Conservation (phyloP, 2,329 filamentous ascomycete genomes). For the Magnaporthiopsis rhizophila region DNA sequence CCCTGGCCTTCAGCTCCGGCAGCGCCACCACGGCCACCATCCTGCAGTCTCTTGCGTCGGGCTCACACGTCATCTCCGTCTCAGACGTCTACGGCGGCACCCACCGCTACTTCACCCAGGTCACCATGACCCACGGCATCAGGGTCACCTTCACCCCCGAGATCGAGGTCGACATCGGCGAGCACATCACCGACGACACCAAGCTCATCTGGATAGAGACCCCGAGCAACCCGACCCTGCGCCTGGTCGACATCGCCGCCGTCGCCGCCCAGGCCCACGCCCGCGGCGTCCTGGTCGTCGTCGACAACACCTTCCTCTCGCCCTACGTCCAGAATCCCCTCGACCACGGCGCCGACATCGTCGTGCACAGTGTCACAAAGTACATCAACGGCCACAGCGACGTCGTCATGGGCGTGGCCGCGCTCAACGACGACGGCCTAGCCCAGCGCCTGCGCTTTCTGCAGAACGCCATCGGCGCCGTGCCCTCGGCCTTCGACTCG, state of each 20-base stretch:
- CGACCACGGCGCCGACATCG: constrained; percentile 90
- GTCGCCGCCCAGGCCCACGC: constrained; percentile 77
- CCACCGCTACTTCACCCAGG: constrained; percentile 97
- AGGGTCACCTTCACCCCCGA: constrained; percentile 88
- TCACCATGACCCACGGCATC: constrained; percentile 88
- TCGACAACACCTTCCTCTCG: constrained; percentile 97
- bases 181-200: constrained; percentile 80
- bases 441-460: constrained; percentile 76
- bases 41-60: constrained; percentile 82
- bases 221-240: constrained; percentile 88
- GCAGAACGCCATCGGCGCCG: constrained; percentile 94
- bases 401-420: constrained; percentile 94
- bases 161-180: constrained; percentile 80
- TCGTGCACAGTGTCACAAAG: constrained; percentile 95
- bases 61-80: constrained; percentile 91
- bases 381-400: constrained; percentile 98
- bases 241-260: constrained; percentile 84
- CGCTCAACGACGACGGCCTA: constrained; percentile 81
- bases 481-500: constrained; percentile 91
- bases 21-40: constrained; percentile 90
- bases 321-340: constrained; percentile 97
- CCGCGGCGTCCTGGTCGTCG: constrained; percentile 89
- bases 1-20: constrained; percentile 89
- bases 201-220: constrained; percentile 97
- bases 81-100: constrained; percentile 98